Conservation (phyloP, 2,329 filamentous ascomycete species). For the Colletotrichum salicis region DNA sequence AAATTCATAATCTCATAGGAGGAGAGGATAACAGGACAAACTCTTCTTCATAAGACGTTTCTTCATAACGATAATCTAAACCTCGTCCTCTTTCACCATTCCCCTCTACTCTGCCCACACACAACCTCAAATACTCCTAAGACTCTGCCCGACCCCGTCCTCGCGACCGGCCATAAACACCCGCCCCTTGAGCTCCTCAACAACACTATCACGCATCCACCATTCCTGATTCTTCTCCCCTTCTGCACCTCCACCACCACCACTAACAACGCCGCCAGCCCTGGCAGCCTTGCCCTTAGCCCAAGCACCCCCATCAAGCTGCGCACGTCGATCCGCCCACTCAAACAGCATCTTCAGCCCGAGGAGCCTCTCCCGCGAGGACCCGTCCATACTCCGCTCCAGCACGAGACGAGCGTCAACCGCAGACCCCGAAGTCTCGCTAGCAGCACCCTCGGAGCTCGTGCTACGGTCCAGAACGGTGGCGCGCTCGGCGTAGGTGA, state of each 20-base stretch:
- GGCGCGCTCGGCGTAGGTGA: constrained; percentile 74
- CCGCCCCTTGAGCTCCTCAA: constrained; percentile 65
- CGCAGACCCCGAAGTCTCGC: constrained; percentile 50
- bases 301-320: constrained; percentile 42
- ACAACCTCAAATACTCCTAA: neutral
- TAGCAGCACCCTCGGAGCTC: constrained; percentile 59
- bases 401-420: constrained; percentile 81
- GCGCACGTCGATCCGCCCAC: constrained; percentile 61
- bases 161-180: constrained; percentile 61
- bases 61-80: constrained; percentile 7
- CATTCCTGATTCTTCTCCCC: constrained; percentile 52
- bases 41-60: constrained; percentile 5
- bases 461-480: constrained; percentile 66
- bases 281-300: constrained; percentile 29
- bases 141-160: constrained; percentile 41
- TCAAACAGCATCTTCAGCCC: constrained; percentile 65
- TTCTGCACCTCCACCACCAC: constrained; percentile 19
- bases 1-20: no score
- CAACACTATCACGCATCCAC: constrained; percentile 66
- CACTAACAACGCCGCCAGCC: neutral
- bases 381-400: constrained; percentile 57
- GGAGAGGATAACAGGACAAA: neutral
- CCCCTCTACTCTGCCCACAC: neutral
- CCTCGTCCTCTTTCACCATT: neutral
- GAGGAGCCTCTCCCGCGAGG: constrained; percentile 54